Evolutionary conservation across 169 alveolate species (phyloP), one percentile per base, ranked within the genome.

Genomic region (Plasmodium gonderi): DNA sequence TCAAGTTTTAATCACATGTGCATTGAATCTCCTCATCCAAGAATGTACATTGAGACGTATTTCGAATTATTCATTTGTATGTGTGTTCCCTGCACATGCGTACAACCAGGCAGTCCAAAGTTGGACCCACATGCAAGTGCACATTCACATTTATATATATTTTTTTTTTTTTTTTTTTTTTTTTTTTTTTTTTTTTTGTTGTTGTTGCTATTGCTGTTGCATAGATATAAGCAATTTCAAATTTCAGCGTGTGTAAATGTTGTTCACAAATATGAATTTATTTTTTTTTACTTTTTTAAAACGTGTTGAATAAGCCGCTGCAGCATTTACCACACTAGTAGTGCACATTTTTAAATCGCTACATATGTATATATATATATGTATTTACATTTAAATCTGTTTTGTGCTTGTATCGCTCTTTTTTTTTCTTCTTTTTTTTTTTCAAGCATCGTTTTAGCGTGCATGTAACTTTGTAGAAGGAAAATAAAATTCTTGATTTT

Each of bases 1-100:
- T 95, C 91, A 95, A 95, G 67, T 95, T 95, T 90, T 95, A 75
- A 94, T 44, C 76, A 80, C 45, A 64, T 42, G 8, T 4, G n/a
- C n/a, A n/a, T n/a, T n/a, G n/a, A n/a, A n/a, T n/a, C n/a, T n/a
- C n/a, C n/a, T n/a, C n/a, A n/a, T n/a, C n/a, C n/a, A n/a, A n/a
- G n/a, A n/a, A n/a, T n/a, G n/a, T n/a, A n/a, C n/a, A n/a, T n/a
- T n/a, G n/a, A n/a, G n/a, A n/a, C n/a, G n/a, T n/a, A n/a, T n/a
- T n/a, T n/a, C n/a, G n/a, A n/a, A n/a, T n/a, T n/a, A n/a, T n/a
- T n/a, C n/a, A n/a, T n/a, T n/a, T n/a, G n/a, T n/a, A n/a, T n/a
- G n/a, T n/a, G n/a, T n/a, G n/a, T n/a, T n/a, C n/a, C 20, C 9
- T 17, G 29, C 12, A 54, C 3, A 47, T 60, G n/a, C 29, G 47